Evolutionary conservation across 164 flowering plant species (phyloP), one percentile per base, ranked within the genome.

Genomic region (Macadamia integrifolia): DNA sequence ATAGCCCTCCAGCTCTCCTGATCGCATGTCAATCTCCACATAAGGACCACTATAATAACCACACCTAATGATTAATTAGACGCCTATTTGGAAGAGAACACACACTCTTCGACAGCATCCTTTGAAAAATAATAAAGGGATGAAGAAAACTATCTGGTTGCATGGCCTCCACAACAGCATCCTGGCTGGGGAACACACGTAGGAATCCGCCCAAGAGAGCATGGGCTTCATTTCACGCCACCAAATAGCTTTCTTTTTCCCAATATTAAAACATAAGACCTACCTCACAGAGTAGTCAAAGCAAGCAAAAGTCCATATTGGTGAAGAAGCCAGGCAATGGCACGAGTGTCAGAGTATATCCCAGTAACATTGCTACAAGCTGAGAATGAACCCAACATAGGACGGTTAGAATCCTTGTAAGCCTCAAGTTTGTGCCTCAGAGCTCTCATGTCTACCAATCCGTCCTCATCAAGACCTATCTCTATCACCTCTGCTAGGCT

Each of bases 331-430:
- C 56, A 66, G 29, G 92, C 84, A 2, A 88, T 66, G 2, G 74
- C 78, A 58, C 82, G 62, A 0, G 92, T 86, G 60, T 86, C 82
- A 0, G 86, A 59, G 42, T 30, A 69, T 17, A 82, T 78, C 44
- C 92, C 92, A 8, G 90, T 83, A 43, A 88, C 92, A 57, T 88
- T 88, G 53, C 92, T 88, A 61, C 92, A 88, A 66, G 90, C 90
- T 3, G 92, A 86, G 75, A 88, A 86, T 9, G 92, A 86, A 6
- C 87, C 92, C n/a, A 88, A 55, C 66, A 88, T 69, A 0, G 88
- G 90, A 42, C 90, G 65, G 23, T 79, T 81, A n/a, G 73, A 58
- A 23, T 13, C n/a, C 18, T 76, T 76, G 44, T 67, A 78, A 3
- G 62, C 44, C 28, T 76, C 71, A 6, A 91, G 85, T 9, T 79